Evolutionary conservation across 208 protist species (phyloP).

Genomic region (Ichthyophonus hoferi): DNA sequence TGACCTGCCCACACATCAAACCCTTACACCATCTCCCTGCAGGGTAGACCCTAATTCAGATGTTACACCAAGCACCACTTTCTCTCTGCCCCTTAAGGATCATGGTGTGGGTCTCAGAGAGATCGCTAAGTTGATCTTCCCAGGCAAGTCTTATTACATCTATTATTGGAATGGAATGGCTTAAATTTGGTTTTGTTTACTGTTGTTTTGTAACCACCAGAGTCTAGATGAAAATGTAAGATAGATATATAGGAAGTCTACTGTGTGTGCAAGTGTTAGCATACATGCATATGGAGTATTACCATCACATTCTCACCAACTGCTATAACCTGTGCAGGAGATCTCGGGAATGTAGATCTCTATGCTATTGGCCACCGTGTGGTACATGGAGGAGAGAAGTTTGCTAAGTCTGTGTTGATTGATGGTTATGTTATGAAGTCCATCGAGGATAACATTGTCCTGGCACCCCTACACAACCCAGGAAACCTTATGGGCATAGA

Average conservation of each 20-base stretch:
- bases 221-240: too few species aligned
- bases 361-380: conserved; percentile 22
- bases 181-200: too few species aligned
- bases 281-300: background rate
- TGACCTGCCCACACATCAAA: too few species aligned
- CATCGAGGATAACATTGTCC: background rate
- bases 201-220: too few species aligned
- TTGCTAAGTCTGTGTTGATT: background rate
- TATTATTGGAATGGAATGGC: too few species aligned
- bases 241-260: too few species aligned
- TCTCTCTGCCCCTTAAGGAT: background rate
- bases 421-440: background rate
- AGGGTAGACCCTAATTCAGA: background rate
- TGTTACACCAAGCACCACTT: background rate
- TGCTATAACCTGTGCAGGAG: background rate
- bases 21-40: background rate
- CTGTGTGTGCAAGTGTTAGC: too few species aligned
- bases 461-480: conserved; percentile 11
- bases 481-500: conserved; percentile 17
- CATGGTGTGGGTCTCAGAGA: background rate
- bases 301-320: background rate
- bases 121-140: background rate
- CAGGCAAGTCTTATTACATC: background rate
- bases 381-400: conserved; percentile 6
- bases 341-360: background rate